phyloP scores from a whole-genome alignment of 306 rosid species.

The Bauhinia variegata region DNA sequence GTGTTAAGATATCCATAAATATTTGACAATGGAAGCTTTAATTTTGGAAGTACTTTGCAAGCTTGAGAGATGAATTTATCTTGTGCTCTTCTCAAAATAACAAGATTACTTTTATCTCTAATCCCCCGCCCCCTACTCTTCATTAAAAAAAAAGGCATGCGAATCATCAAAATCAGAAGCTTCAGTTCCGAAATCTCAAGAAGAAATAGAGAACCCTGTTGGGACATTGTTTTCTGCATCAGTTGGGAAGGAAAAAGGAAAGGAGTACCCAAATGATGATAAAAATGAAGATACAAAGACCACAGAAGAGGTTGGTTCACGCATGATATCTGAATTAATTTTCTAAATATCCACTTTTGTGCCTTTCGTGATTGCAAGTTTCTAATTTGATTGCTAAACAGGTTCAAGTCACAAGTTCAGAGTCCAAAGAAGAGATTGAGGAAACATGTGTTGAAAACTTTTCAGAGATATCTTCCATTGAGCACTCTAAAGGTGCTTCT shows the following conservation, averaged over 20 bases:
- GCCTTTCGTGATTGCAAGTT: background rate
- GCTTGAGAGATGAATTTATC: too few species aligned
- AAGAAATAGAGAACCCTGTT: slow-evolving; percentile 22
- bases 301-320: slow-evolving; percentile 35
- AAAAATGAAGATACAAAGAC: background rate
- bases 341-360: slow-evolving; percentile 4
- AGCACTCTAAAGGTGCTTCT: background rate
- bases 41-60: too few species aligned
- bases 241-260: background rate
- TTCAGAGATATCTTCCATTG: slow-evolving; percentile 1
- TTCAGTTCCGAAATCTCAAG: slow-evolving; percentile 12
- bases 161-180: slow-evolving; percentile 9
- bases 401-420: slow-evolving; percentile 28
- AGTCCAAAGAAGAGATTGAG: slow-evolving; percentile 30
- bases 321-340: slow-evolving; percentile 1
- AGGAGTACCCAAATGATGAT: slow-evolving; percentile 28
- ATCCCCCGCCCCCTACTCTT: background rate
- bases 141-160: background rate
- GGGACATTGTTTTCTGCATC: slow-evolving; percentile 26
- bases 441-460: slow-evolving; percentile 8
- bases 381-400: slow-evolving; percentile 11
- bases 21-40: background rate
- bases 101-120: background rate
- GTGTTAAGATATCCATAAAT: slow-evolving; percentile 9
- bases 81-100: too few species aligned